Evolutionary conservation across 441 rosid species (phyloP).

Genomic region (Brassica balearica): DNA sequence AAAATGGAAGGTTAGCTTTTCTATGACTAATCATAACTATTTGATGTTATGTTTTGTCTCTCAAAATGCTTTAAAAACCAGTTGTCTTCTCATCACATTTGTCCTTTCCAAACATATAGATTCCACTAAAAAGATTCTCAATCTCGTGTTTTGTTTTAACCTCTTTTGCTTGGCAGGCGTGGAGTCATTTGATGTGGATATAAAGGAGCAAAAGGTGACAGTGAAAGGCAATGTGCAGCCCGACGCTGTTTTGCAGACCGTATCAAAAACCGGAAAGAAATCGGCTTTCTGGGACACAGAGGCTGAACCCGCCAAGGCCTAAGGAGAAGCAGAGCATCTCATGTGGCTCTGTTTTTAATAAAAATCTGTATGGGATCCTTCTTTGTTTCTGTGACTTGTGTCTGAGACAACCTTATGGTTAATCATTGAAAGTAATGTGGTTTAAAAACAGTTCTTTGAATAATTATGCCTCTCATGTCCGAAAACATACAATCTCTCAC

Average conservation of each 20-base stretch:
- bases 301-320: slow-evolving; percentile 47
- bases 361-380: not conserved
- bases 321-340: slow-evolving; percentile 10
- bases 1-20: slow-evolving; percentile 78
- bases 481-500: not conserved
- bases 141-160: not conserved
- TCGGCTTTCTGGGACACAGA: slow-evolving; percentile 78
- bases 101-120: not conserved
- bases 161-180: slow-evolving; percentile 59
- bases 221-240: slow-evolving; percentile 92
- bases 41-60: not conserved
- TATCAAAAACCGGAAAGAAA: slow-evolving; percentile 89
- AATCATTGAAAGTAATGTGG: too few species aligned
- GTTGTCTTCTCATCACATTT: not conserved
- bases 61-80: slow-evolving; percentile 3
- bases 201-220: slow-evolving; percentile 92
- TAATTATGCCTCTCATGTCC: not conserved
- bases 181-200: slow-evolving; percentile 74
- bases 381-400: slow-evolving; percentile 1
- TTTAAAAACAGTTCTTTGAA: not conserved
- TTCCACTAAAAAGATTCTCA: not conserved
- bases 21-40: not conserved
- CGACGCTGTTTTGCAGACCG: slow-evolving; percentile 80
- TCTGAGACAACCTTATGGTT: slow-evolving; percentile 12
- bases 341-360: slow-evolving; percentile 22